Base-by-base conservation (phyloP, 345 rosid genomes). In the Lumnitzera racemosa region DNA sequence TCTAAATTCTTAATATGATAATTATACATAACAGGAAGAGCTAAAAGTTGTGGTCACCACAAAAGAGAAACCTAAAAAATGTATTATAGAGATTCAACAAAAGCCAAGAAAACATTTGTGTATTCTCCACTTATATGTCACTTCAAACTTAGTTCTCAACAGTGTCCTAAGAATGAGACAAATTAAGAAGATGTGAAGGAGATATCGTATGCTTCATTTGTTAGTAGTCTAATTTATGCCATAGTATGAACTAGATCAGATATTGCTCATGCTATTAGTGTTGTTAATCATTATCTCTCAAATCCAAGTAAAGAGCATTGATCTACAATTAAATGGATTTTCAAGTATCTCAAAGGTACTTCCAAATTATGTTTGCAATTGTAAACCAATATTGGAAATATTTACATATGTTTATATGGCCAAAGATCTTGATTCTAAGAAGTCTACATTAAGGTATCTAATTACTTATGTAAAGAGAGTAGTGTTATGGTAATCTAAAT, bases 201-300 rank as follows among this genome's bases (percentile, higher is more conserved):
- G 7, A 24, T 46, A 14, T 24, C 27, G 49, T 63, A 63, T 63
- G 43, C 56, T 11, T 61, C 29, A 3, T 14, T 13, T 41, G 20
- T 53, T n/a, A 58, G 58, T 4, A n/a, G 48, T 27, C 20, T 62
- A 7, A 62, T 62, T 36, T 54, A 63, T 23, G 52, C 46, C 12
- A 51, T 61, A 55, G 47, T 61, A 0, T 61, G 56, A 6, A 50
- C 31, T 5, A 61, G 49, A 29, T n/a, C 29, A 0, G 56, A 61
- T 20, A 20, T 20, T 20, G 20, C 20, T 20, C 20, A 20, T 20
- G 20, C 20, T 20, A 20, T 20, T 20, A 20, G 20, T 20, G 20
- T 20, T 20, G 20, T 20, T 20, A 20, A 20, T 20, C 20, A 20
- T 20, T 20, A 20, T 20, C 20, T 20, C 20, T 20, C 20, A 20